Percentiles rank a stretch among this genome's conserved stretches.
Evolutionary conservation across 1,284 basidiomycete genomes (phyloP).

Genomic region (Rhodotorula sp.): DNA sequence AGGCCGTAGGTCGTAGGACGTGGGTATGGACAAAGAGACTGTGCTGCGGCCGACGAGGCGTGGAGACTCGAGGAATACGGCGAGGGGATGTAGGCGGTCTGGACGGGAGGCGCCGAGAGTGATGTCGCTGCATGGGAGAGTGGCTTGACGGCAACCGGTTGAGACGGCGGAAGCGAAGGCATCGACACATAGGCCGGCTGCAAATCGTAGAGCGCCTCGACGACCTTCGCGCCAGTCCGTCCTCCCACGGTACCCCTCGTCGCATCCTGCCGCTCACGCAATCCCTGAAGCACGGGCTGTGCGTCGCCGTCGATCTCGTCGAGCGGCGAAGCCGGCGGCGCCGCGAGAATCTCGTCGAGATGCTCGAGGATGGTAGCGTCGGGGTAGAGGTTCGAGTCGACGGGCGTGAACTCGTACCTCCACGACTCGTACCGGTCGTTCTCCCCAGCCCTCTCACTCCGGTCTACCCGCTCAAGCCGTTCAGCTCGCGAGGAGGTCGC

Average conservation of each 20-base stretch:
- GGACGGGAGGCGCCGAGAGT: conserved; percentile 27
- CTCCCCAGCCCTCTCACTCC: not conserved
- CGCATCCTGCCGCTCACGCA: conserved; percentile 1
- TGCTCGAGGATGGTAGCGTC: not conserved
- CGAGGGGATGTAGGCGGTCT: conserved; percentile 34
- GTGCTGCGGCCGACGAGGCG: conserved; percentile 61
- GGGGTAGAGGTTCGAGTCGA: conserved; percentile 28
- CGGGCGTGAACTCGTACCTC: conserved; percentile 45
- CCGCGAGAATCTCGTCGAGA: not conserved
- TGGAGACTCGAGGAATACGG: conserved; percentile 55
- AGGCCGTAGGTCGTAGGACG: conserved; percentile 51
- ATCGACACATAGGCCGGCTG: conserved; percentile 25
- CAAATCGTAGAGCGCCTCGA: conserved; percentile 25
- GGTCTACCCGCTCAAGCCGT: not conserved
- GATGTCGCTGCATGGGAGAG: conserved; percentile 23
- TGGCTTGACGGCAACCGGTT: conserved; percentile 29
- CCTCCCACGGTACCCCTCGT: not conserved
- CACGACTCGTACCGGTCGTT: conserved; percentile 45
- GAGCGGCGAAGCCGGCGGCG: not conserved
- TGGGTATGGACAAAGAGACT: conserved; percentile 50
- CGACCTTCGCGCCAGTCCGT: not conserved
- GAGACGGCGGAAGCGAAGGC: conserved; percentile 24
- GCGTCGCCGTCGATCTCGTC: not conserved
- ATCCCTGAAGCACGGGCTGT: not conserved
- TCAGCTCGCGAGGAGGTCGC: not conserved